These are phyloP conservation scores for Pichia inconspicua DNA, from an alignment of 1,139 yeast genomes.

Conservation along the genomic window DNA sequence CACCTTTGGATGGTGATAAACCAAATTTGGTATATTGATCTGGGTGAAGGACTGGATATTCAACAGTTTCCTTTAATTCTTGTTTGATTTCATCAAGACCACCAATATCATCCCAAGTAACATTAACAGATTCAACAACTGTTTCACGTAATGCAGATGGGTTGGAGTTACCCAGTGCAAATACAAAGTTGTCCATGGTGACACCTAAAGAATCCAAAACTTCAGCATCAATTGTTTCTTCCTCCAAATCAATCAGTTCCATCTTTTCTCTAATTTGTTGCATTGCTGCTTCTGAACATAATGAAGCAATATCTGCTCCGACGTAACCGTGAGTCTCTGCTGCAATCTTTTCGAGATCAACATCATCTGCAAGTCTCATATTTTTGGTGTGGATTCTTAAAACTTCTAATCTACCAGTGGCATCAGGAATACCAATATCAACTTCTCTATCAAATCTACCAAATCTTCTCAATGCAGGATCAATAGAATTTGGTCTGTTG, in stretches of 20 bases:
- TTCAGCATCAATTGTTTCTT: constrained; percentile 97
- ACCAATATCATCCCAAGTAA: constrained; percentile 97
- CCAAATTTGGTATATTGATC: constrained; percentile 98
- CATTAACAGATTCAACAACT: constrained; percentile 96
- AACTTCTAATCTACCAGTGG: constrained; percentile 95
- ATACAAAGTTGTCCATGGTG: constrained; percentile 97
- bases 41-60: constrained; percentile 97
- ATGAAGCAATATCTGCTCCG: constrained; percentile 89
- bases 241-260: constrained; percentile 96
- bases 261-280: constrained; percentile 98
- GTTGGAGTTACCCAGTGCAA: constrained; percentile 94
- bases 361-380: constrained; percentile 94
- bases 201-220: constrained; percentile 94
- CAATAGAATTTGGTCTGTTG: constrained; percentile 96
- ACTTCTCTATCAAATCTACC: constrained; percentile 99
- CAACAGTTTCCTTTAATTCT: constrained; percentile 97
- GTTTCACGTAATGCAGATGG: constrained; percentile 99
- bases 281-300: constrained; percentile 98
- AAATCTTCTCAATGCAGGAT: constrained; percentile 95
- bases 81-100: constrained; percentile 92
- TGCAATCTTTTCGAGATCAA: constrained; percentile 88
- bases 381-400: constrained; percentile 90
- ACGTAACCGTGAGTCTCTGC: constrained; percentile 95
- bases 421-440: constrained; percentile 98
- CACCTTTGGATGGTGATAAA: constrained; percentile 96